Percentiles rank a stretch among this genome's conserved stretches.
These are phyloP conservation scores for Candolleomyces efflorescens DNA, from an alignment of 768 basidiomycete genomes.

Conservation along the genomic window DNA sequence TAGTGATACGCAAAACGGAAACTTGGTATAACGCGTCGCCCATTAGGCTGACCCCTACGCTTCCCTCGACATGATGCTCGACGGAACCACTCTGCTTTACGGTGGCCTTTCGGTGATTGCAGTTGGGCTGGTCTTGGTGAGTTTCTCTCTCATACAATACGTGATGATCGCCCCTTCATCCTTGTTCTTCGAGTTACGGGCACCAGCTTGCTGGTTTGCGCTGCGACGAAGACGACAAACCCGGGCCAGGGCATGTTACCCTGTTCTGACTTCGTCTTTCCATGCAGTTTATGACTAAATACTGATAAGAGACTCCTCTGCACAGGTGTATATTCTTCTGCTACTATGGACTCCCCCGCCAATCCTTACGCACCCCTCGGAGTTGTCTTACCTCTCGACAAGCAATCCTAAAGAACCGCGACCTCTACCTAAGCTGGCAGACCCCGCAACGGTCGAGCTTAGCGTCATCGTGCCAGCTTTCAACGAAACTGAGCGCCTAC, in stretches of 20 bases:
- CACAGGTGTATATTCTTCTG: slow-evolving; percentile 66
- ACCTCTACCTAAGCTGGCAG: slow-evolving; percentile 54
- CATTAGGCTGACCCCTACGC: not conserved
- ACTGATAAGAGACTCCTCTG: slow-evolving; percentile 11
- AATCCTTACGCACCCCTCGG: slow-evolving; percentile 58
- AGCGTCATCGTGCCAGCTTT: slow-evolving; percentile 87
- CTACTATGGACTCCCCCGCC: slow-evolving; percentile 71
- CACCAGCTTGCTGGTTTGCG: slow-evolving; percentile 39
- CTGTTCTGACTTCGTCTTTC: slow-evolving; percentile 33
- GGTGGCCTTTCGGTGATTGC: slow-evolving; percentile 28
- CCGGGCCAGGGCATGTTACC: slow-evolving; percentile 42
- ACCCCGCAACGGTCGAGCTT: slow-evolving; percentile 60
- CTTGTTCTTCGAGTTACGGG: slow-evolving; percentile 90
- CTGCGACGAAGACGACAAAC: slow-evolving; percentile 60
- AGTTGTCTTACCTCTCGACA: slow-evolving; percentile 62
- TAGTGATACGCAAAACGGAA: not conserved
- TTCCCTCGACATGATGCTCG: not conserved
- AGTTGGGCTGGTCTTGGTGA: slow-evolving; percentile 33
- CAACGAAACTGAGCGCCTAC: slow-evolving; percentile 85
- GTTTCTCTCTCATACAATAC: slow-evolving; percentile 14
- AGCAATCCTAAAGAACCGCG: slow-evolving; percentile 47
- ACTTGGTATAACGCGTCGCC: not conserved
- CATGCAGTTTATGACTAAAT: not conserved
- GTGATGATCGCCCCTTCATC: slow-evolving; percentile 75
- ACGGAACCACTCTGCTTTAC: slow-evolving; percentile 27